Evolutionary conservation across 2,329 filamentous ascomycete genomes (phyloP).

Genomic region (Aspergillus aculeatinus): DNA sequence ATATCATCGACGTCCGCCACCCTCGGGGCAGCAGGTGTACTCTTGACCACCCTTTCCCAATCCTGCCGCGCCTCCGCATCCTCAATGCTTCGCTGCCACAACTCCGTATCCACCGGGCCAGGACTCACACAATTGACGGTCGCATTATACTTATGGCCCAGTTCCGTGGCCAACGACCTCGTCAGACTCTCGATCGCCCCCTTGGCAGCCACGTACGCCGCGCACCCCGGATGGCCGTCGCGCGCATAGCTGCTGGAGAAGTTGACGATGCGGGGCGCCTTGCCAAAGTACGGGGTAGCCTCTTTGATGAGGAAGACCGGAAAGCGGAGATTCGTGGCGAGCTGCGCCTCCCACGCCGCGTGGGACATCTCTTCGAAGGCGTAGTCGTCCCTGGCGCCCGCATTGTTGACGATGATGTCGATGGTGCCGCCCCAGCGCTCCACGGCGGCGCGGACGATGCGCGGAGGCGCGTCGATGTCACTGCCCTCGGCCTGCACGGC

Average conservation of each 20-base stretch:
- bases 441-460: slow-evolving; percentile 12
- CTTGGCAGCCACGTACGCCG: slow-evolving; percentile 62
- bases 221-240: slow-evolving; percentile 38
- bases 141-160: slow-evolving; percentile 29
- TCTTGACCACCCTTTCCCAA: slow-evolving; percentile 15
- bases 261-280: slow-evolving; percentile 21
- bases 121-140: slow-evolving; percentile 34
- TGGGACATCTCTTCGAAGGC: slow-evolving; percentile 20
- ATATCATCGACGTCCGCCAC: slow-evolving; percentile 17
- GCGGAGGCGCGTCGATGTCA: slow-evolving; percentile 7
- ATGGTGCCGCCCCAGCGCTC: slow-evolving; percentile 13
- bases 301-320: slow-evolving; percentile 25
- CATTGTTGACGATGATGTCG: slow-evolving; percentile 28
- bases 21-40: slow-evolving; percentile 17
- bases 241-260: slow-evolving; percentile 20
- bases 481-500: slow-evolving; percentile 19
- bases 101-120: slow-evolving; percentile 27
- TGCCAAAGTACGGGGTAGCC: slow-evolving; percentile 15
- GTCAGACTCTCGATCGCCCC: slow-evolving; percentile 63
- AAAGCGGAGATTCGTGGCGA: slow-evolving; percentile 20
- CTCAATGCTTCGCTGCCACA: slow-evolving; percentile 17
- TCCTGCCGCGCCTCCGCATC: slow-evolving; percentile 18
- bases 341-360: slow-evolving; percentile 16
- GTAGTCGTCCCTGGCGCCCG: slow-evolving; percentile 22
- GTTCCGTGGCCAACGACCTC: slow-evolving; percentile 53